Conservation (phyloP, 2,329 filamentous ascomycete genomes). For the Penicillium sp. region DNA sequence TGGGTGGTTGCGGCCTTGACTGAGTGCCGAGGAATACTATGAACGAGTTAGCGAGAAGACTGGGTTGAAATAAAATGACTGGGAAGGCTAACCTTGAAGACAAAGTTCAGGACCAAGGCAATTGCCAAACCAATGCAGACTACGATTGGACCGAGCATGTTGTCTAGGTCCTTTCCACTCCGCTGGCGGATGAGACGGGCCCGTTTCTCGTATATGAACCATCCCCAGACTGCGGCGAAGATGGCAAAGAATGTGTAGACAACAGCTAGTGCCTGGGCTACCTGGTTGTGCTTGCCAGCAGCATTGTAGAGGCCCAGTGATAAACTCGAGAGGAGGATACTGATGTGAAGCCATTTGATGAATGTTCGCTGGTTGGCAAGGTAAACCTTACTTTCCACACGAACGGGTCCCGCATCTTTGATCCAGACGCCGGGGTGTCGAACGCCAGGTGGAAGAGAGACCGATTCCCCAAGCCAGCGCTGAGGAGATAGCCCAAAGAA, state of each 20-base stretch:
- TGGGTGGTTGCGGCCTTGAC: conserved; percentile 22
- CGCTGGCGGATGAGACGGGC: conserved; percentile 77
- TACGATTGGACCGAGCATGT: conserved; percentile 77
- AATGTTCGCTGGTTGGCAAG: conserved; percentile 97
- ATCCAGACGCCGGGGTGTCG: conserved; percentile 81
- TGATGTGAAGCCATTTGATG: conserved; percentile 97
- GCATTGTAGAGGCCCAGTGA: conserved; percentile 87
- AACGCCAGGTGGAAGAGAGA: conserved; percentile 79
- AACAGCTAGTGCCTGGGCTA: conserved; percentile 76
- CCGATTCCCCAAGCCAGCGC: conserved; percentile 54
- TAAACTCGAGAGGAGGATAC: conserved; percentile 78
- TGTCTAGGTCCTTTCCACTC: conserved; percentile 92
- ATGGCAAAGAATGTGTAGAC: conserved; percentile 78
- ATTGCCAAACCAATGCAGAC: conserved; percentile 76
- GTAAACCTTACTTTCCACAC: conserved; percentile 98
- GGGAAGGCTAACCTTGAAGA: conserved; percentile 61
- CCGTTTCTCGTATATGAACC: conserved; percentile 73
- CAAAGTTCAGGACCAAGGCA: conserved; percentile 83
- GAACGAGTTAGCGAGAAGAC: conserved; percentile 15
- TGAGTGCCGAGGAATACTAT: conserved; percentile 35
- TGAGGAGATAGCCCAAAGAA: conserved; percentile 80
- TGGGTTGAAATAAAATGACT: not conserved
- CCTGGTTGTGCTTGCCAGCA: conserved; percentile 68
- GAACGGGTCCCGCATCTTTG: conserved; percentile 88
- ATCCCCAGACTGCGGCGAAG: conserved; percentile 86